A percentile compares a stretch with the other conserved stretches of the same genome.
Evolutionary conservation across 176 grass and related monocot species (phyloP).

Genomic region (Lolium rigidum): DNA sequence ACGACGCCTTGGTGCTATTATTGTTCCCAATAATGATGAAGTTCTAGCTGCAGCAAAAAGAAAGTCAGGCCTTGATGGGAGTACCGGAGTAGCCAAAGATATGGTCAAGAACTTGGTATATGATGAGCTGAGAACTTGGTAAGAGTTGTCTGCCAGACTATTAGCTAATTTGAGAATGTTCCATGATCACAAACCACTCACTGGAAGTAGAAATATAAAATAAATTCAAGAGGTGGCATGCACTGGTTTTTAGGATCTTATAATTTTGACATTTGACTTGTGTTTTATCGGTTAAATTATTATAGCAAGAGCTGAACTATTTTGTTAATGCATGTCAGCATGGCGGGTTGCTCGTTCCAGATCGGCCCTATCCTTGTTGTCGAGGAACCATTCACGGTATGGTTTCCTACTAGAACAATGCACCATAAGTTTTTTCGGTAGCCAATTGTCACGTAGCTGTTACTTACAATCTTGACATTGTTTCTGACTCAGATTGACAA

Average conservation of each 20-base stretch:
- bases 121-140: constrained; percentile 78
- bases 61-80: constrained; percentile 49
- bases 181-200: neutral
- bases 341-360: constrained; percentile 62
- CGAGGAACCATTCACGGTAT: constrained; percentile 84
- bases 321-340: constrained; percentile 58
- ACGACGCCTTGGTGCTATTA: constrained; percentile 76
- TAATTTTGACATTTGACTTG: neutral
- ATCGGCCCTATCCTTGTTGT: constrained; percentile 75
- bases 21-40: constrained; percentile 93
- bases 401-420: constrained; percentile 40
- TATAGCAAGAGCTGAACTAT: neutral
- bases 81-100: constrained; percentile 47
- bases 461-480: neutral
- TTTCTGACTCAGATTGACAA: constrained; percentile 71
- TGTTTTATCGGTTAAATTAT: neutral
- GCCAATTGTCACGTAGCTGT: neutral
- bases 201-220: neutral
- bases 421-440: constrained; percentile 29
- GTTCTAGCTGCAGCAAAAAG: constrained; percentile 54
- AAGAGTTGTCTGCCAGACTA: constrained; percentile 8
- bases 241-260: neutral
- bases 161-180: constrained; percentile 1
- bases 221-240: neutral
- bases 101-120: constrained; percentile 65